phyloP scores from a whole-genome alignment of 1,139 yeast species.

The Kodamaea plutei region DNA sequence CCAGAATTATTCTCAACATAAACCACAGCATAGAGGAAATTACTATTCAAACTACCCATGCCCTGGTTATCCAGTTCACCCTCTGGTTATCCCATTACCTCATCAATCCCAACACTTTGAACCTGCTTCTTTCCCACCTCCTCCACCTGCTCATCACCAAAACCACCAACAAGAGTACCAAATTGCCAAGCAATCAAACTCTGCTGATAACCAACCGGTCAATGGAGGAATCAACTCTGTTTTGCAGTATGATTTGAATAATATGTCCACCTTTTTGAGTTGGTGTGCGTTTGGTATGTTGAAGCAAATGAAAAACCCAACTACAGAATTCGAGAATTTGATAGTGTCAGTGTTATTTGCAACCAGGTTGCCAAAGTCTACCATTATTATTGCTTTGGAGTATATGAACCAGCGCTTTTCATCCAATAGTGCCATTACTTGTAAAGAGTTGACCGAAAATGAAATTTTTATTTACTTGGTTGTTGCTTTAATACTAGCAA shows the following conservation, averaged over 20 bases:
- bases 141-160: conserved; percentile 10
- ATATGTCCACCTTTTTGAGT: conserved; percentile 74
- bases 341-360: conserved; percentile 73
- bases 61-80: not conserved
- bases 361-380: conserved; percentile 82
- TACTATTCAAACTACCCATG: not conserved
- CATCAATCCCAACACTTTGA: too few relatives aligned
- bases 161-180: conserved; percentile 8
- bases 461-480: conserved; percentile 62
- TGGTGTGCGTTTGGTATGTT: conserved; percentile 64
- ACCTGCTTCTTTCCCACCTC: conserved; percentile 8
- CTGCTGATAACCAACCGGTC: conserved; percentile 21
- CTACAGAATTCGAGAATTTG: conserved; percentile 54
- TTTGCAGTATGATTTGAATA: conserved; percentile 70
- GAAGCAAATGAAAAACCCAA: conserved; percentile 46
- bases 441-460: conserved; percentile 30
- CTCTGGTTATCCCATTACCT: not conserved
- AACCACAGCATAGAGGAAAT: not conserved
- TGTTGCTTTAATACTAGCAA: conserved; percentile 75
- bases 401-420: conserved; percentile 54
- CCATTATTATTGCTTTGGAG: conserved; percentile 74
- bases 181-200: conserved; percentile 10
- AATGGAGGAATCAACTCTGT: conserved; percentile 76
- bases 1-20: not conserved
- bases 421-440: conserved; percentile 14